A percentile compares a stretch with the other conserved stretches of the same genome.
Evolutionary conservation across 495 filamentous ascomycete species (phyloP).

Genomic region (Stereocaulon alpinum): DNA sequence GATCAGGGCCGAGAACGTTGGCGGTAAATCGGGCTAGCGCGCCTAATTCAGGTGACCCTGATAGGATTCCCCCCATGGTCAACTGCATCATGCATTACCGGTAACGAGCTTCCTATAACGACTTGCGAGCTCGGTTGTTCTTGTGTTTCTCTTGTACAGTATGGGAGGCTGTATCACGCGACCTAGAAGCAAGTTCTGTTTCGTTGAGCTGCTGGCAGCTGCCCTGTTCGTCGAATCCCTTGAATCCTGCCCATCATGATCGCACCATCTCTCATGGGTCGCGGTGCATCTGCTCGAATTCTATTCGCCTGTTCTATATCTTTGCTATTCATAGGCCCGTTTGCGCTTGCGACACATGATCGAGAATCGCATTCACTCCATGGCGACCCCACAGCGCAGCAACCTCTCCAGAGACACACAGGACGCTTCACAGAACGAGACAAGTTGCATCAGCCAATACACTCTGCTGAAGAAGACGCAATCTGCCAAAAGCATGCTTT

Average conservation of each 20-base stretch:
- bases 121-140: background rate
- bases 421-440: background rate
- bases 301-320: background rate
- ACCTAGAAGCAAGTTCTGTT: background rate
- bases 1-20: background rate
- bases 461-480: background rate
- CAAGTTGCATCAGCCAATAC: background rate
- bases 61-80: background rate
- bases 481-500: background rate
- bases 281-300: background rate
- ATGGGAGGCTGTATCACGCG: background rate
- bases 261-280: background rate
- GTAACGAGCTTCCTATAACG: background rate
- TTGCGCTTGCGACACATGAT: background rate
- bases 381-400: background rate
- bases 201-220: background rate
- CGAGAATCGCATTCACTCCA: background rate
- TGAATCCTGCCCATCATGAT: background rate
- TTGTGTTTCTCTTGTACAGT: background rate
- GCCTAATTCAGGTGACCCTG: background rate
- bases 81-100: slow-evolving; percentile 1
- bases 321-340: background rate
- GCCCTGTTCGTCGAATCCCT: background rate
- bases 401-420: background rate
- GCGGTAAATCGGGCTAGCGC: background rate